phyloP scores from a whole-genome alignment of 2,329 filamentous ascomycete genomes.

The Trichoderma cornu-damae region DNA sequence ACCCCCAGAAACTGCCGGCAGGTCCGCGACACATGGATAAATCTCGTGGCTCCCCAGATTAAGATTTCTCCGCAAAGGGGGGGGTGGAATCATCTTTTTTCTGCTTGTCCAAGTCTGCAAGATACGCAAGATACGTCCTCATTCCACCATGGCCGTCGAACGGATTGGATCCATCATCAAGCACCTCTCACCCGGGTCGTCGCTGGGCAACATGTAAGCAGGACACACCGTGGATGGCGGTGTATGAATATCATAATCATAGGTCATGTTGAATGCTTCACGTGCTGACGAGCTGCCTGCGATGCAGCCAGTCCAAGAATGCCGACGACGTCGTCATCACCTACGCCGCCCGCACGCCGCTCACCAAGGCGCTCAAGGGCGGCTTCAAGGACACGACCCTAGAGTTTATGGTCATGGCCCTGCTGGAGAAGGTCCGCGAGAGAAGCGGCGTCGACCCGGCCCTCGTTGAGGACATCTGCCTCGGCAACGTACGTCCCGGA shows the following conservation, averaged over 20 bases:
- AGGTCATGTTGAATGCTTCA: too few species aligned
- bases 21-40: conserved; percentile 5
- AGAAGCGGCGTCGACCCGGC: conserved; percentile 73
- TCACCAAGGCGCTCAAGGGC: conserved; percentile 84
- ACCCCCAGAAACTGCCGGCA: conserved; percentile 15
- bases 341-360: conserved; percentile 79
- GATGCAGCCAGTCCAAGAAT: conserved; percentile 75
- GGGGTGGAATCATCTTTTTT: not conserved
- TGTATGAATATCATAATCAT: too few species aligned
- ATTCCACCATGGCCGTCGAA: conserved; percentile 67
- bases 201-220: conserved; percentile 72
- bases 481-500: conserved; percentile 67
- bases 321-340: conserved; percentile 97
- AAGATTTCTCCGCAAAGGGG: not conserved
- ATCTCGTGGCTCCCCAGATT: conserved; percentile 11
- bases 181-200: conserved; percentile 72
- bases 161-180: conserved; percentile 82
- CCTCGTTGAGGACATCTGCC: conserved; percentile 81
- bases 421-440: conserved; percentile 70
- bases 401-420: conserved; percentile 78
- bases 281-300: conserved; percentile 16
- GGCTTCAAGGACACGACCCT: conserved; percentile 91
- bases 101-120: not conserved
- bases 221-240: too few species aligned
- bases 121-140: not conserved